Base-by-base conservation (phyloP, 73 alveolate species). In the Diophrys appendiculata region DNA sequence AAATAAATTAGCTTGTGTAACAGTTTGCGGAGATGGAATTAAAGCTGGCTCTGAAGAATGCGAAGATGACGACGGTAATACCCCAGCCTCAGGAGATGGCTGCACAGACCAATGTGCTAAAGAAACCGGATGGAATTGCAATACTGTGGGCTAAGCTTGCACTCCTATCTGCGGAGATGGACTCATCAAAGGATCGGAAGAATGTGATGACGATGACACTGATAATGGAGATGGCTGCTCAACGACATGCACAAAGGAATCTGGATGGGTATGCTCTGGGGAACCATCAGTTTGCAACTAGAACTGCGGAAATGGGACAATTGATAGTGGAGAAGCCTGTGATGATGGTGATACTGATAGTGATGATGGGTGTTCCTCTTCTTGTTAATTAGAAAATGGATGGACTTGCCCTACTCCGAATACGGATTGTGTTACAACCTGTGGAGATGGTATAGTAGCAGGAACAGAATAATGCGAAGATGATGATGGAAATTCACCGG, bases 171-270 rank as follows among this genome's bases (percentile, higher is more conserved):
- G n/a, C n/a, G 80, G 80, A 11, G 80, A 72, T 72, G 80, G 80
- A 22, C 31, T 18, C 23, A 24, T 29, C 22, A n/a, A 29, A 11
- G 80, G 80, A 18, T 31, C 72, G 52, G 76, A 67, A 26, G 32
- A 33, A 0, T 84, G 92, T 52, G 92, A 79, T 79, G 92, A 84
- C 79, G 92, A 84, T 30, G 79, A 84, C 69, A n/a, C 54, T 0
- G 52, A 53, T 11, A 73, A 65, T 73, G 93, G 90, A 27, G 90
- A 86, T 81, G 93, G 90, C 25, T 80, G 90, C 33, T 32, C 60
- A 65, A 24, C 78, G 31, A 56, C 83, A 29, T 86, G 93, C 43
- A 33, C 24, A 33, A 69, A 73, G 43, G 93, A 86, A 54, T 27
- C 28, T 11, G 91, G 91, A 3, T 88, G 90, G 86, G 52, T 33